Conservation (phyloP, 192 early-diverging fungal species). For the Chytriomyces sp. region DNA sequence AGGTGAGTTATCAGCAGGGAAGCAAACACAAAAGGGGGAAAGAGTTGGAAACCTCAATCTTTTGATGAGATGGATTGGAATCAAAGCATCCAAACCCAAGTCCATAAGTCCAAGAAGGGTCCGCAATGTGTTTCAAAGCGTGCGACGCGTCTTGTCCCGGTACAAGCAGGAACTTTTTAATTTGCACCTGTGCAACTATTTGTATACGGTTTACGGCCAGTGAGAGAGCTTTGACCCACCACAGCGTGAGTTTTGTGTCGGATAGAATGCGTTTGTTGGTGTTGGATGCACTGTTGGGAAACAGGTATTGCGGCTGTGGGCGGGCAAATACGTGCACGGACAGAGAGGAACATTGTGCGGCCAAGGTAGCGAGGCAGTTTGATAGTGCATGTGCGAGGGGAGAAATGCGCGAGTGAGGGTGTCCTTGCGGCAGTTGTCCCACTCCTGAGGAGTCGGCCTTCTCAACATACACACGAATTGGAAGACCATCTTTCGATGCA, state of each 20-base stretch:
- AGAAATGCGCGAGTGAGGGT: constrained; percentile 1
- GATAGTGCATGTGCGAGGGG: neutral
- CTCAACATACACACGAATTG: constrained; percentile 28
- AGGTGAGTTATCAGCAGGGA: neutral
- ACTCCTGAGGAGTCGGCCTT: constrained; percentile 33
- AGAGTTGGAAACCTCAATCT: too few species aligned
- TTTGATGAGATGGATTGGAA: neutral
- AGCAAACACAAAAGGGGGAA: neutral
- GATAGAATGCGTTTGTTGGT: constrained; percentile 63
- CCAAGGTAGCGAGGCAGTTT: neutral
- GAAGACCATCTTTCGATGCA: neutral
- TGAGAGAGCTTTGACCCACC: constrained; percentile 72
- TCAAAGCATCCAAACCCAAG: constrained; percentile 9
- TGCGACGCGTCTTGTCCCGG: constrained; percentile 51
- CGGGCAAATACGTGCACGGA: constrained; percentile 77
- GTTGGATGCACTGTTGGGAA: constrained; percentile 73
- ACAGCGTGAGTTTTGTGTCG: constrained; percentile 70
- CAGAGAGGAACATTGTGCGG: neutral
- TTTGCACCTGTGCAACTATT: too few species aligned
- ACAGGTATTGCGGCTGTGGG: constrained; percentile 85
- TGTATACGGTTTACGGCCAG: neutral
- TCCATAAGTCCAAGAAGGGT: neutral
- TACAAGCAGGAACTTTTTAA: constrained; percentile 54
- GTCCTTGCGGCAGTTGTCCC: neutral
- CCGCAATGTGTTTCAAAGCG: neutral